A percentile compares a stretch with the other conserved stretches of the same genome.
Conservation (phyloP, 345 rosid genomes). For the Eucalyptus cloeziana region DNA sequence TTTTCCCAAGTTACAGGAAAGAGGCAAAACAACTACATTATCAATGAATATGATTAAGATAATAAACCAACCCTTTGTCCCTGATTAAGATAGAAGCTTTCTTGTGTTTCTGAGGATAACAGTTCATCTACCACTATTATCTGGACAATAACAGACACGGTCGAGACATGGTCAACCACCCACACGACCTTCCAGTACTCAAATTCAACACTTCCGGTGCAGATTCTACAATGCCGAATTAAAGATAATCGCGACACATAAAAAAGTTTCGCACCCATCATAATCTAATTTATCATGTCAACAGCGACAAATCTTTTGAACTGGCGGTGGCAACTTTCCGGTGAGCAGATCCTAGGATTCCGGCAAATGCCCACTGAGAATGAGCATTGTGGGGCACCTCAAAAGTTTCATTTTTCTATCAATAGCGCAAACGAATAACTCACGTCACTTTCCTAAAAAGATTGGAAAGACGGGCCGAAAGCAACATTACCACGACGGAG, state of each 20-base stretch:
- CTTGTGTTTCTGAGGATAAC: not conserved
- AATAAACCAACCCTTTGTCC: not conserved
- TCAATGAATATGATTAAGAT: not conserved
- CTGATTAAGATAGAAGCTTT: not conserved
- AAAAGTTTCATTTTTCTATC: not conserved
- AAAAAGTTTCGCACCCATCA: not conserved
- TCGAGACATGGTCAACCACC: not conserved
- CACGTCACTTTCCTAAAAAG: not conserved
- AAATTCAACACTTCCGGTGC: not conserved
- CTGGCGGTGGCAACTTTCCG: not conserved
- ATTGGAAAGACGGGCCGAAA: not conserved
- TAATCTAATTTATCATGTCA: not conserved
- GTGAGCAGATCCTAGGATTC: not conserved
- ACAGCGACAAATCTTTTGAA: not conserved
- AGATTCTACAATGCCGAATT: not conserved
- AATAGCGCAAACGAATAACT: not conserved
- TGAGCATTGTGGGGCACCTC: not conserved
- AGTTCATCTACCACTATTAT: not conserved
- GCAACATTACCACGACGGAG: conserved; percentile 1
- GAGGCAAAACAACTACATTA: not conserved
- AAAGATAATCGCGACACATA: not conserved
- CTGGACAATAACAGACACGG: not conserved
- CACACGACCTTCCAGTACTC: not conserved
- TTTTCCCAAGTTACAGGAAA: not conserved
- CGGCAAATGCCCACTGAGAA: not conserved